These are phyloP conservation scores for Nicotiana tabacum DNA, from an alignment of 257 asterid genomes.

Conservation along the genomic window DNA sequence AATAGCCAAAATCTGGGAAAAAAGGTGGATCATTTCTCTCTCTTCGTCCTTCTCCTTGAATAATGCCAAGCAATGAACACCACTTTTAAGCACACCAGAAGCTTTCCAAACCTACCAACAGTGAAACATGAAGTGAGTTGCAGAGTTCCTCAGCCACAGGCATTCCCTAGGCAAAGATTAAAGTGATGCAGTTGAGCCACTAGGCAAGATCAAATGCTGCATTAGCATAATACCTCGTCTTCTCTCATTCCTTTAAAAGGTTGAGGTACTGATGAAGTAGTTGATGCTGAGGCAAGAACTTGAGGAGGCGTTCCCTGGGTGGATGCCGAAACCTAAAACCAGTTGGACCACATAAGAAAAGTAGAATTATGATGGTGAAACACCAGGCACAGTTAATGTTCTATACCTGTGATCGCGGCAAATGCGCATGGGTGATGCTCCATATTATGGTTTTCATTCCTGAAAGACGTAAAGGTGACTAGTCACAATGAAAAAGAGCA, in stretches of 20 bases:
- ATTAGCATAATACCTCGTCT: slow-evolving; percentile 67
- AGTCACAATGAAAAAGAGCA: not conserved
- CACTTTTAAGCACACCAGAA: slow-evolving; percentile 93
- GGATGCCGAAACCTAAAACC: slow-evolving; percentile 78
- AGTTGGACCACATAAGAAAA: slow-evolving; percentile 18
- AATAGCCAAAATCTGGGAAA: slow-evolving; percentile 89
- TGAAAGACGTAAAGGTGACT: slow-evolving; percentile 25
- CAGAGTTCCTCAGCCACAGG: not conserved
- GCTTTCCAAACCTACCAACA: slow-evolving; percentile 91
- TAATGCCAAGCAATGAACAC: slow-evolving; percentile 94
- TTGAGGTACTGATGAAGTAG: slow-evolving; percentile 67
- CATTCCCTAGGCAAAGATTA: not conserved
- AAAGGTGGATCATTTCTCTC: slow-evolving; percentile 88
- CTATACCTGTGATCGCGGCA: slow-evolving; percentile 92
- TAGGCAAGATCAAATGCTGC: not conserved
- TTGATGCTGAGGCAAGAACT: slow-evolving; percentile 56
- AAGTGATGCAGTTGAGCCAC: not conserved
- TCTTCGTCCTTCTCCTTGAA: slow-evolving; percentile 98
- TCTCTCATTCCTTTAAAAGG: slow-evolving; percentile 95
- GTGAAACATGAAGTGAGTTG: not conserved
- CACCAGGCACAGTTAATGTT: not conserved
- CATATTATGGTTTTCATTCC: slow-evolving; percentile 99
- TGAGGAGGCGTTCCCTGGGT: slow-evolving; percentile 87
- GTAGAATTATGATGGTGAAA: slow-evolving; percentile 5
- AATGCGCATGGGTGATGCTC: slow-evolving; percentile 98